These are phyloP conservation scores for Candida sp. DNA, from an alignment of 1,139 yeast genomes.

Conservation along the genomic window DNA sequence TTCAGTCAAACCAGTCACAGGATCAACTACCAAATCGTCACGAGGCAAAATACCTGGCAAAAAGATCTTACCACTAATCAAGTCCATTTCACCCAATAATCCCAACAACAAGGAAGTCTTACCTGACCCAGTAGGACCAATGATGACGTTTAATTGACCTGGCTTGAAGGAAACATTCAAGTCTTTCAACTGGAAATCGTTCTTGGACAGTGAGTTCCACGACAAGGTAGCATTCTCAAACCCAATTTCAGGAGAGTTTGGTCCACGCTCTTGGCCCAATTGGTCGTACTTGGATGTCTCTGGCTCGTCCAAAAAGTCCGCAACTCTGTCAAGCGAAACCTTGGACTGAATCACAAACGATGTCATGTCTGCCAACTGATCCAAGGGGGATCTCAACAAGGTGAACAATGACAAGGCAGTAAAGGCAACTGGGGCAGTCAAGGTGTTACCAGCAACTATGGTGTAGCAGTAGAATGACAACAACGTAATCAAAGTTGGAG, in stretches of 20 bases:
- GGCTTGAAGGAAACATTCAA: constrained; percentile 67
- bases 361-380: constrained; percentile 88
- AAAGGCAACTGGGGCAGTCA: constrained; percentile 95
- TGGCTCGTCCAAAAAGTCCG: constrained; percentile 74
- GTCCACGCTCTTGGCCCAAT: constrained; percentile 55
- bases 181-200: constrained; percentile 79
- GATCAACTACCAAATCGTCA: constrained; percentile 70
- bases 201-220: constrained; percentile 62
- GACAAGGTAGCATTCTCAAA: constrained; percentile 84
- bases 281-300: constrained; percentile 88
- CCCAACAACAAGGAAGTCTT: constrained; percentile 92
- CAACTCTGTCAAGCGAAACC: constrained; percentile 89
- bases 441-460: constrained; percentile 63
- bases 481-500: constrained; percentile 83
- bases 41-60: constrained; percentile 82
- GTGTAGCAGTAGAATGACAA: constrained; percentile 83
- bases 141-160: constrained; percentile 81
- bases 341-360: constrained; percentile 84
- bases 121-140: constrained; percentile 97
- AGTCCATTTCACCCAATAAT: constrained; percentile 91
- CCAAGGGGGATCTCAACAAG: constrained; percentile 83
- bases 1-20: constrained; percentile 80
- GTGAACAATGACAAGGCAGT: constrained; percentile 88
- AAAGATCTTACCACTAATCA: constrained; percentile 69
- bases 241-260: constrained; percentile 73